These are phyloP conservation scores for Platanthera guangdongensis DNA, from an alignment of 106 monocot species.

Conservation along the genomic window DNA sequence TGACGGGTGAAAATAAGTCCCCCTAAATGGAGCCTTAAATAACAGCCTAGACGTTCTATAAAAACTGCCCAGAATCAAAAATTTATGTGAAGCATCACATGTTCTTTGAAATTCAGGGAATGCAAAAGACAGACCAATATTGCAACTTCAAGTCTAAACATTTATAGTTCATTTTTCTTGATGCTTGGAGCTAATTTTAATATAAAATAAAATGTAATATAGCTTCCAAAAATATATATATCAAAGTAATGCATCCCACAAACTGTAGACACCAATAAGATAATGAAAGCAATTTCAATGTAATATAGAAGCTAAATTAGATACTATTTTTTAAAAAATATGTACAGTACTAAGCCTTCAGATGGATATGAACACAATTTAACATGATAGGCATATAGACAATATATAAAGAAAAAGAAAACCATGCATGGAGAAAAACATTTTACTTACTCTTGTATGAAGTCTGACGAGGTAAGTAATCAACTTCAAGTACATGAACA, in stretches of 20 bases:
- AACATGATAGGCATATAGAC: neutral
- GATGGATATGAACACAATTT: constrained; percentile 1
- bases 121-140: constrained; percentile 33
- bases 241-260: neutral
- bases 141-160: constrained; percentile 27
- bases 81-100: constrained; percentile 33
- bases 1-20: too few relatives aligned
- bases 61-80: constrained; percentile 52
- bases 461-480: constrained; percentile 51
- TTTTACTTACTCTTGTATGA: constrained; percentile 50
- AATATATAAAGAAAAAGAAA: neutral
- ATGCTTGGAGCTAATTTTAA: constrained; percentile 41
- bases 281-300: neutral
- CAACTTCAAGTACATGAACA: constrained; percentile 53
- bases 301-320: neutral
- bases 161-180: constrained; percentile 60
- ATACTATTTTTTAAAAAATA: neutral
- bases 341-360: neutral
- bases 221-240: neutral
- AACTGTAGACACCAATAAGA: neutral
- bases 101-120: constrained; percentile 29
- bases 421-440: neutral
- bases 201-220: neutral
- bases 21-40: neutral
- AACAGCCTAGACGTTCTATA: neutral